Evolutionary conservation across 306 rosid genomes (phyloP).

Genomic region (Mucuna pruriens): DNA sequence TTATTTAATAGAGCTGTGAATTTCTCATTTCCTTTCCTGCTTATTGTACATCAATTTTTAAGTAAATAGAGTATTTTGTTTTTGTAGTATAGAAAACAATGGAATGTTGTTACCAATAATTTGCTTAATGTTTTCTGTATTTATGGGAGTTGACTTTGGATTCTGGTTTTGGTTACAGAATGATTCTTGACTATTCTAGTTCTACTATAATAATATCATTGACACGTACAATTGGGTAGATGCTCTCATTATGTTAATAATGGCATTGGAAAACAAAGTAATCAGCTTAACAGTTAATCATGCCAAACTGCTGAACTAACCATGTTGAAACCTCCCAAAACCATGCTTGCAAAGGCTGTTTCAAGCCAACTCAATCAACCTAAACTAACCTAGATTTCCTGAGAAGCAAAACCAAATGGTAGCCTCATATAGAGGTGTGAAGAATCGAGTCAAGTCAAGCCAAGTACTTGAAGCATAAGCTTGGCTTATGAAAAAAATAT

Average conservation of each 20-base stretch:
- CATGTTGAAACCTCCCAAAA: not conserved
- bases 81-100: not conserved
- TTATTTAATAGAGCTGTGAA: not conserved
- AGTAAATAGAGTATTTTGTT: conserved; percentile 9
- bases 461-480: not conserved
- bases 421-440: not conserved
- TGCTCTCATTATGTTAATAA: not conserved
- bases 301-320: not conserved
- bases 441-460: not conserved
- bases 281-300: not conserved
- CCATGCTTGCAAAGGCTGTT: not conserved
- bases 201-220: conserved; percentile 10
- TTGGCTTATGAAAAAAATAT: not conserved
- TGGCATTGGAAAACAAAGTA: not conserved
- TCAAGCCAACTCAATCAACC: not conserved
- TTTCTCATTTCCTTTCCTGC: conserved; percentile 9
- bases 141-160: conserved; percentile 1
- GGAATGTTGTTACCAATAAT: not conserved
- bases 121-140: not conserved
- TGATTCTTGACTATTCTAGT: not conserved
- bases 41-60: not conserved
- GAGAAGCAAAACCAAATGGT: not conserved
- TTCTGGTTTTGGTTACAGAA: conserved; percentile 16
- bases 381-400: not conserved
- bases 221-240: not conserved